A percentile compares a stretch with the other conserved stretches of the same genome.
phyloP scores from a whole-genome alignment of 2,329 filamentous ascomycete genomes.

The Onygenales sp. region DNA sequence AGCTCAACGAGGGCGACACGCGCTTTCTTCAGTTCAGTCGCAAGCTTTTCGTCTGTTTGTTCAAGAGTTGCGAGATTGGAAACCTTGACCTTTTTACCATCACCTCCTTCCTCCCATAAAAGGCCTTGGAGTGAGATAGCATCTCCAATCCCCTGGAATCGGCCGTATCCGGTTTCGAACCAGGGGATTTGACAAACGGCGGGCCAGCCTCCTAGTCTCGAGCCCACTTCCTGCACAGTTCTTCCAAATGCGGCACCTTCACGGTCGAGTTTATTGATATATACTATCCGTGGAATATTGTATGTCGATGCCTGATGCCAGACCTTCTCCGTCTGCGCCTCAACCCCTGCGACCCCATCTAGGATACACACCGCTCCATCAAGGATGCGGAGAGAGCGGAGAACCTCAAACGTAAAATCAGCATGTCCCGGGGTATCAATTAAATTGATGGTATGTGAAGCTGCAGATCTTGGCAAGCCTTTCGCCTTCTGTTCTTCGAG shows the following conservation, averaged over 20 bases:
- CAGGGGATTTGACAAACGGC: slow-evolving; percentile 91
- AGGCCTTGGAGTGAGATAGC: slow-evolving; percentile 66
- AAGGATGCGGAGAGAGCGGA: slow-evolving; percentile 77
- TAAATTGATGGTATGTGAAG: slow-evolving; percentile 67
- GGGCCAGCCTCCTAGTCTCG: slow-evolving; percentile 72
- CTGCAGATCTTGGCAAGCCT: slow-evolving; percentile 40
- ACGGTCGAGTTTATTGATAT: slow-evolving; percentile 77
- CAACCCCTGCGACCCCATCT: slow-evolving; percentile 85
- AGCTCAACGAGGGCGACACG: slow-evolving; percentile 70
- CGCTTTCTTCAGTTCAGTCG: slow-evolving; percentile 63
- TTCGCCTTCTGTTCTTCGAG: slow-evolving; percentile 20
- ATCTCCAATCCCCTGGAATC: slow-evolving; percentile 77
- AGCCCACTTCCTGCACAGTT: slow-evolving; percentile 76
- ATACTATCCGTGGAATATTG: slow-evolving; percentile 71
- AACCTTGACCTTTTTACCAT: slow-evolving; percentile 53
- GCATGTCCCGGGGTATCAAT: slow-evolving; percentile 97
- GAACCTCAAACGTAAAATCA: slow-evolving; percentile 94
- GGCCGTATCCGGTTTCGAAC: slow-evolving; percentile 67
- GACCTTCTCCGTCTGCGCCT: slow-evolving; percentile 93
- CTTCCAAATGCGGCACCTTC: slow-evolving; percentile 73
- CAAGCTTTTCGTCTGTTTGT: slow-evolving; percentile 40
- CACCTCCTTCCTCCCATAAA: slow-evolving; percentile 58
- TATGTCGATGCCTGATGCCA: slow-evolving; percentile 87
- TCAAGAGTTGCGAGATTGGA: slow-evolving; percentile 47
- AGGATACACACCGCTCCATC: slow-evolving; percentile 90